A percentile compares a stretch with the other conserved stretches of the same genome.
Evolutionary conservation across 2,329 filamentous ascomycete genomes (phyloP).

Genomic region (Epicoccum nigrum): DNA sequence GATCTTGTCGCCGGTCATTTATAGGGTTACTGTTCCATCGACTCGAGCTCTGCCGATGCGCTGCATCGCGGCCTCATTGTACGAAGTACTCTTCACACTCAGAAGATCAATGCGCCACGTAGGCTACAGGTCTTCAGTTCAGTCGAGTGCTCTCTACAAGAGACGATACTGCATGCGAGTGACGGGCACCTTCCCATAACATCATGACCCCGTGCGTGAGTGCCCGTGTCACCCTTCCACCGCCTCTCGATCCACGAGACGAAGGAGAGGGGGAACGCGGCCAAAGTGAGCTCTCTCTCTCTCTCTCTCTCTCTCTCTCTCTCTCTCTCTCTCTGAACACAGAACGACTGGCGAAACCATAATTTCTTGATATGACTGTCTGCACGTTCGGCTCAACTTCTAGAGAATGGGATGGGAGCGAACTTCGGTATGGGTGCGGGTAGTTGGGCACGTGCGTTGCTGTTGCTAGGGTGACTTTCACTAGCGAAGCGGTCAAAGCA

Average conservation of each 20-base stretch:
- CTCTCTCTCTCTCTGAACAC: no score
- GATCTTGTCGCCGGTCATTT: background rate
- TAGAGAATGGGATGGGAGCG: background rate
- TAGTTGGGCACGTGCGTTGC: conserved; percentile 23
- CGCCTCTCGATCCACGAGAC: no score
- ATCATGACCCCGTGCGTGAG: no score
- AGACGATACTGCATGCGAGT: background rate
- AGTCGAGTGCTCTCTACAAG: background rate
- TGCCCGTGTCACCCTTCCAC: no score
- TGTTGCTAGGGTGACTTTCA: conserved; percentile 3
- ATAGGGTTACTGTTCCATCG: background rate
- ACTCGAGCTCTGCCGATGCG: background rate
- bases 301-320: no score
- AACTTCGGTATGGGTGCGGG: background rate
- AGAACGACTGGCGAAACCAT: no score
- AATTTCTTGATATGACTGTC: no score
- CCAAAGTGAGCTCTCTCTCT: no score
- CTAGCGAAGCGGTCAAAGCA: conserved; percentile 17
- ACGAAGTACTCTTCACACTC: no score
- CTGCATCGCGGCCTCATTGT: background rate
- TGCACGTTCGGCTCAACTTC: background rate
- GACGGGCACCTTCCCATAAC: no score
- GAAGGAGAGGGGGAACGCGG: no score
- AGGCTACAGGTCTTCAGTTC: background rate
- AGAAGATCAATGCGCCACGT: conserved; percentile 1